Base-by-base conservation (phyloP, 1,139 yeast species). In the Saccharomycopsis hybrid region DNA sequence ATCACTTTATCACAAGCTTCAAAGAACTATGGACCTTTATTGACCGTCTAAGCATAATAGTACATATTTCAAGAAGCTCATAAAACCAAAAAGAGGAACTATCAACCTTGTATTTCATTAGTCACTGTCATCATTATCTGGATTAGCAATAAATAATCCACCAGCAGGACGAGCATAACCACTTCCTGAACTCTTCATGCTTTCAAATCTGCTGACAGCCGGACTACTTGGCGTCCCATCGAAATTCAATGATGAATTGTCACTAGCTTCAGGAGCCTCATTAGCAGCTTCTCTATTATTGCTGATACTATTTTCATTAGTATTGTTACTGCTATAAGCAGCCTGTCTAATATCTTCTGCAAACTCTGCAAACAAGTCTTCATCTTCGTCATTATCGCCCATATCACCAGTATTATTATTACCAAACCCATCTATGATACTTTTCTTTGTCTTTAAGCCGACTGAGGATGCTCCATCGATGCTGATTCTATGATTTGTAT, bases 281-380 rank as follows among this genome's bases (percentile, higher is more conserved):
- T 13, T 11, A 11, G 35, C 11, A 31, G 11, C 35, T 8, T 31
- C 11, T 7, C 35, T 35, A 18, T 43, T 44, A 32, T 51, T 32
- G 43, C 13, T 9, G 25, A 13, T 9, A 8, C 41, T 18, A 37
- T 37, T 37, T n/a, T 37, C 8, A 8, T 37, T 8, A 24, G 11
- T 18, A 9, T 40, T 28, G 27, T 13, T 11, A 13, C 13, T 24
- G 35, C 35, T 31, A 31, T 8, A 31, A 11, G 35, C 11, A 31
- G 11, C 35, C 7, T 31, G 35, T 7, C 35, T 35, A 18, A 46
- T 44, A 32, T 51, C 54, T 5, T 51, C 52, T 4, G 41, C 48
- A 35, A 45, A 48, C 18, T 52, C 55, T 2, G 51, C 51, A 43
- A 52, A 52, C 25, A 52, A 33, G 28, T 52, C 55, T 27, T 50